Evolutionary conservation across 495 filamentous ascomycete species (phyloP).

Genomic region (Hypoxylon rickii): DNA sequence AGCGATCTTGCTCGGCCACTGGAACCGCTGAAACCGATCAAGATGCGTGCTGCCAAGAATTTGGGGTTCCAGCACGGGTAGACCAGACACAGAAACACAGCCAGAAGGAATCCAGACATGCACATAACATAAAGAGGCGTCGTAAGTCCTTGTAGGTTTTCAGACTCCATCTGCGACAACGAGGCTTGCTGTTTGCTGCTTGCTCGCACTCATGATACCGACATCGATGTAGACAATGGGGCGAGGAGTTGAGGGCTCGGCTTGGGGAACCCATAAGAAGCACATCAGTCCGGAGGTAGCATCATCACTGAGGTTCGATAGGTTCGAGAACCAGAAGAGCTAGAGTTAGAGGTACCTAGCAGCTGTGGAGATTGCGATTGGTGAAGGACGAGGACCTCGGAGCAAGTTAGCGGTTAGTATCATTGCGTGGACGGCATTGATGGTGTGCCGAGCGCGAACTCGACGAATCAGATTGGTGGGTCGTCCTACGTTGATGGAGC

Average conservation of each 20-base stretch:
- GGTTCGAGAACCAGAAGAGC: conserved; percentile 9
- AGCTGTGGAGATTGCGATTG: neutral
- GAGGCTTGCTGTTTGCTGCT: too few relatives aligned
- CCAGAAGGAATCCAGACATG: too few relatives aligned
- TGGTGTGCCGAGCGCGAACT: too few relatives aligned
- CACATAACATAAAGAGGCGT: neutral
- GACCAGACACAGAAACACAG: neutral
- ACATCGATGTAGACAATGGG: conserved; percentile 18
- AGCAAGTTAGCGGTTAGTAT: too few relatives aligned
- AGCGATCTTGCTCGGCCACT: conserved; percentile 14
- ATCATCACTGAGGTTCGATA: neutral
- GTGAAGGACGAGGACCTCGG: too few relatives aligned
- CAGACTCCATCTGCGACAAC: conserved; percentile 25
- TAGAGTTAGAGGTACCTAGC: too few relatives aligned
- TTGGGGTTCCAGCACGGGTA: conserved; percentile 4
- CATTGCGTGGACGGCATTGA: too few relatives aligned
- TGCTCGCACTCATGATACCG: conserved; percentile 20
- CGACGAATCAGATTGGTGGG: neutral
- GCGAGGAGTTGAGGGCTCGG: conserved; percentile 11
- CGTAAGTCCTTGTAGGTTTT: conserved; percentile 14
- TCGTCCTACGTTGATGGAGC: neutral
- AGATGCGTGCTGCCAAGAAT: conserved; percentile 5
- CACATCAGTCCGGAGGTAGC: too few relatives aligned
- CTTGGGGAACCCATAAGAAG: neutral
- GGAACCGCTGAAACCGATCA: conserved; percentile 23